Conservation (phyloP, 345 rosid genomes). For the Moricandia arvensis region DNA sequence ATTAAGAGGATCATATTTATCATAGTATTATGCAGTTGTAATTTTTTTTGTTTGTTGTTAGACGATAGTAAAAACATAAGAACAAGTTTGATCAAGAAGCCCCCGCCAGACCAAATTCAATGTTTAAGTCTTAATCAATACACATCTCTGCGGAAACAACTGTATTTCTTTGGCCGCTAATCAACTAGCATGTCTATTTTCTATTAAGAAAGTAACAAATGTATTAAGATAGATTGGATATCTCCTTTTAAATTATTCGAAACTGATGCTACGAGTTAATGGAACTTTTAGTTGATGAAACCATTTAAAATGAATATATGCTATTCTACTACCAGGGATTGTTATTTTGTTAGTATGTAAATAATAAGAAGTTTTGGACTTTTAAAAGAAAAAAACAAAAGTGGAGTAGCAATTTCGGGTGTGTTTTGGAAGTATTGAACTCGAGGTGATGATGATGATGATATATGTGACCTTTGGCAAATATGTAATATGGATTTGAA, state of each 20-base stretch:
- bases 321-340: neutral
- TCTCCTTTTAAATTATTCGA: neutral
- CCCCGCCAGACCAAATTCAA: neutral
- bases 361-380: neutral
- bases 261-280: constrained; percentile 3
- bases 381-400: neutral
- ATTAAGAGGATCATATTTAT: no score
- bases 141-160: neutral
- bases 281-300: neutral
- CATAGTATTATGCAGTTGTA: constrained; percentile 1
- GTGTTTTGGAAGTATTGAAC: neutral
- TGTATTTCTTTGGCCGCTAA: neutral
- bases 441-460: neutral
- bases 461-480: neutral
- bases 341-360: neutral
- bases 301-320: constrained; percentile 13
- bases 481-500: neutral
- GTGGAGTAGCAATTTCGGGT: neutral
- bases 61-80: neutral
- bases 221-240: neutral
- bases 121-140: neutral
- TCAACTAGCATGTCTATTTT: no score
- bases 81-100: neutral
- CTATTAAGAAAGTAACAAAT: no score
- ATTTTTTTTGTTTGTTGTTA: neutral